These are phyloP conservation scores for Fusarium secorum DNA, from an alignment of 2,329 filamentous ascomycete species.

Conservation along the genomic window DNA sequence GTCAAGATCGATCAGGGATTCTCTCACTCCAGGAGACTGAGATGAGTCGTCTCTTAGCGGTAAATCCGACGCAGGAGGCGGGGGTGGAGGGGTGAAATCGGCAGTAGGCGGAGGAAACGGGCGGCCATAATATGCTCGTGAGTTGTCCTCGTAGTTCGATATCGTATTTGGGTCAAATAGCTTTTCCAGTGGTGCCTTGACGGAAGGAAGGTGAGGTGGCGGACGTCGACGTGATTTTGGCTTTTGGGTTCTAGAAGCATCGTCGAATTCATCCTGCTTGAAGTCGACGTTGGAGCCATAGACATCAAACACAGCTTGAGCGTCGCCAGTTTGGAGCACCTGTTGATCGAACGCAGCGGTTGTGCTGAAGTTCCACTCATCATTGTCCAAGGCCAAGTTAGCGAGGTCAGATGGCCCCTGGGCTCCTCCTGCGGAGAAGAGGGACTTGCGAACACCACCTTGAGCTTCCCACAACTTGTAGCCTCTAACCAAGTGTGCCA, in stretches of 20 bases:
- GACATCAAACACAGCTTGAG: conserved; percentile 67
- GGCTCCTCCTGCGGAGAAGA: conserved; percentile 68
- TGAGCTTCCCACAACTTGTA: conserved; percentile 80
- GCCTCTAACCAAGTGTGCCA: conserved; percentile 72
- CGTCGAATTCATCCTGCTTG: conserved; percentile 53
- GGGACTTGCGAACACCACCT: conserved; percentile 73
- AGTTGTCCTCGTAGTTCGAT: conserved; percentile 71
- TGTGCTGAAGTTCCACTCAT: conserved; percentile 74
- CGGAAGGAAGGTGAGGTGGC: conserved; percentile 64
- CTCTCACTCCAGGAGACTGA: conserved; percentile 59
- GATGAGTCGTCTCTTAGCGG: conserved; percentile 65
- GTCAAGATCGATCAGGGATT: conserved; percentile 72
- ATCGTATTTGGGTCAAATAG: conserved; percentile 72
- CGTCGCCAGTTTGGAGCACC: conserved; percentile 60
- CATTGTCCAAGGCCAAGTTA: conserved; percentile 57
- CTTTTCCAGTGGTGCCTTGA: conserved; percentile 68
- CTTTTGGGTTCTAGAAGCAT: conserved; percentile 62
- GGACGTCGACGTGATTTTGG: conserved; percentile 63
- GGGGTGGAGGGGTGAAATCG: conserved; percentile 58
- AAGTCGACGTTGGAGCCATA: conserved; percentile 68
- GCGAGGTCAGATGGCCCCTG: conserved; percentile 58
- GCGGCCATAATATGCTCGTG: conserved; percentile 65
- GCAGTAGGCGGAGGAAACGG: conserved; percentile 49
- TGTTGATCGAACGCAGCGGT: conserved; percentile 70
- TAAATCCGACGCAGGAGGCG: conserved; percentile 56